phyloP scores from a whole-genome alignment of 495 filamentous ascomycete genomes.

The Chaetomium fimeti region DNA sequence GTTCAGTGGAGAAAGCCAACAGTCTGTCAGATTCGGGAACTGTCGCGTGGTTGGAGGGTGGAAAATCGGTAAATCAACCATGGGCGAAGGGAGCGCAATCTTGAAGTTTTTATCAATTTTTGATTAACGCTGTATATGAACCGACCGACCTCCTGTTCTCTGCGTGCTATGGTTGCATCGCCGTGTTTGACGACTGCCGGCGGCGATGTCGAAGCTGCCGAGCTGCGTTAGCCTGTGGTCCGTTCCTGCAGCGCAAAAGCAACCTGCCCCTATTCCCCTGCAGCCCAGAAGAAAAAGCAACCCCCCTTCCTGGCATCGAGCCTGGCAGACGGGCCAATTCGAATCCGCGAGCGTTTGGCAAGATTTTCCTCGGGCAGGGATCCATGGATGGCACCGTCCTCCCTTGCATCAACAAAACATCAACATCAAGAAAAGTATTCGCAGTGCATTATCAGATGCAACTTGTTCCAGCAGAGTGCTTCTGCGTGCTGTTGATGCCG shows the following conservation, averaged over 20 bases:
- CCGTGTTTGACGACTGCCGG: conserved; percentile 6
- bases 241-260: conserved; percentile 15
- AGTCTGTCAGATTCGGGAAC: background rate
- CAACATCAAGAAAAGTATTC: too few relatives aligned
- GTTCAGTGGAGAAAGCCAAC: conserved; percentile 10
- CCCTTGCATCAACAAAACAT: background rate
- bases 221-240: background rate
- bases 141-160: background rate
- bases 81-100: background rate
- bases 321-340: background rate
- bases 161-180: background rate
- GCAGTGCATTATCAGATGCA: background rate
- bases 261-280: conserved; percentile 20
- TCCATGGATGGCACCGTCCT: background rate
- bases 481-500: background rate
- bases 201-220: background rate
- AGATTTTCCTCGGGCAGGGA: too few relatives aligned
- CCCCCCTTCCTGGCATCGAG: background rate
- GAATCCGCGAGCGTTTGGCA: background rate
- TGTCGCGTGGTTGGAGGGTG: background rate
- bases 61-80: background rate
- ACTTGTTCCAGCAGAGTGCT: background rate
- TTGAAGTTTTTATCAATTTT: background rate
- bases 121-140: background rate
- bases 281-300: conserved; percentile 10